A percentile compares a stretch with the other conserved stretches of the same genome.
These are phyloP conservation scores for Termitomyces sp. DNA, from an alignment of 768 basidiomycete species.

Conservation along the genomic window DNA sequence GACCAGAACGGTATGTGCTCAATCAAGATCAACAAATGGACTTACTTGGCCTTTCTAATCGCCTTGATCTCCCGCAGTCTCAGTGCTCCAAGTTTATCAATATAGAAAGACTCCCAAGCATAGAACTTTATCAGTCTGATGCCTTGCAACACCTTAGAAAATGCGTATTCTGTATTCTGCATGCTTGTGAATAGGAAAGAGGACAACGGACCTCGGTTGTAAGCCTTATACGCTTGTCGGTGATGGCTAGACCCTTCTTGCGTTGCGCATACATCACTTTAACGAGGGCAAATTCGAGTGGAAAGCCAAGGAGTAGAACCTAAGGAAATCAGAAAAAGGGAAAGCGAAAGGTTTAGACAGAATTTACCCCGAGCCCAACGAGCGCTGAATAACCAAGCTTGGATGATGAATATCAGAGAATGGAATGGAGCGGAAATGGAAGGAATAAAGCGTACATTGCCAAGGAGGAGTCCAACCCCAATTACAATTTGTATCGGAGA, in stretches of 20 bases:
- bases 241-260: slow-evolving; percentile 45
- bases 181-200: neutral
- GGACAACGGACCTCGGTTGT: slow-evolving; percentile 40
- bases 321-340: slow-evolving; percentile 16
- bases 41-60: slow-evolving; percentile 37
- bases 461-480: slow-evolving; percentile 49
- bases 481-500: slow-evolving; percentile 43
- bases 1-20: neutral
- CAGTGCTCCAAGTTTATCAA: slow-evolving; percentile 36
- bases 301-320: slow-evolving; percentile 49
- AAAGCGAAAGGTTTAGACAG: slow-evolving; percentile 8
- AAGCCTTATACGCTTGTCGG: slow-evolving; percentile 52
- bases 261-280: slow-evolving; percentile 43
- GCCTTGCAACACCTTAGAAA: slow-evolving; percentile 54
- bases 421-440: neutral
- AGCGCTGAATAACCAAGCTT: slow-evolving; percentile 56
- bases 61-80: slow-evolving; percentile 37
- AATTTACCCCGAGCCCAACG: slow-evolving; percentile 44
- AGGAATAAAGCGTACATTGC: slow-evolving; percentile 32
- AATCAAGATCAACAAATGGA: neutral
- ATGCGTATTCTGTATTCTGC: neutral
- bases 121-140: slow-evolving; percentile 65
- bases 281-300: slow-evolving; percentile 44
- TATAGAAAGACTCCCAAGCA: slow-evolving; percentile 55
- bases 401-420: neutral